phyloP scores from a whole-genome alignment of 768 basidiomycete species.

The Mycena maculata region DNA sequence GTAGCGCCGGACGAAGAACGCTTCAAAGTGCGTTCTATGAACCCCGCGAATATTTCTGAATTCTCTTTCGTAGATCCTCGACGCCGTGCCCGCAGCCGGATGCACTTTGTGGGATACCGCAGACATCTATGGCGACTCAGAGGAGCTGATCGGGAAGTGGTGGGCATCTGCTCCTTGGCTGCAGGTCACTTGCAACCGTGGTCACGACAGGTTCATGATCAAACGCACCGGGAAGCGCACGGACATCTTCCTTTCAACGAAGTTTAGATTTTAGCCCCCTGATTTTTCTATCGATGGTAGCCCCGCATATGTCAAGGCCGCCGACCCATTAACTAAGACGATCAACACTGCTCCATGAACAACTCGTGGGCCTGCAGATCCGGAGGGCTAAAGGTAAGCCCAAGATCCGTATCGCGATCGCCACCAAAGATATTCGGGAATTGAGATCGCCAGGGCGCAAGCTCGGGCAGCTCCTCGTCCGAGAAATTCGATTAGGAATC shows the following conservation, averaged over 20 bases:
- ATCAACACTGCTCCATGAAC: too few relatives aligned
- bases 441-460: too few relatives aligned
- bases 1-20: slow-evolving; percentile 56
- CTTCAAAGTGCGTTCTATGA: slow-evolving; percentile 49
- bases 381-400: too few relatives aligned
- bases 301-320: neutral
- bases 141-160: slow-evolving; percentile 46
- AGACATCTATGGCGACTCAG: slow-evolving; percentile 42
- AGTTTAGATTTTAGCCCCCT: slow-evolving; percentile 48
- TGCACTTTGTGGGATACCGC: slow-evolving; percentile 45
- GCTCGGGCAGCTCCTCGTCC: too few relatives aligned
- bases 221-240: slow-evolving; percentile 51
- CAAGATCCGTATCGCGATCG: too few relatives aligned
- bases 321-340: too few relatives aligned
- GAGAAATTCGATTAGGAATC: too few relatives aligned
- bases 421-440: too few relatives aligned
- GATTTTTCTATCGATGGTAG: slow-evolving; percentile 14
- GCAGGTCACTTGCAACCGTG: neutral
- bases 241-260: slow-evolving; percentile 62
- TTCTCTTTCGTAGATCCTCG: slow-evolving; percentile 34
- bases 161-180: neutral
- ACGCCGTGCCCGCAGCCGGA: slow-evolving; percentile 27
- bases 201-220: slow-evolving; percentile 42
- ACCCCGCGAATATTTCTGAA: neutral
- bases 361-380: too few relatives aligned